Base-by-base conservation (phyloP, 192 early-diverging fungal species). In the Paraglomus occultum region DNA sequence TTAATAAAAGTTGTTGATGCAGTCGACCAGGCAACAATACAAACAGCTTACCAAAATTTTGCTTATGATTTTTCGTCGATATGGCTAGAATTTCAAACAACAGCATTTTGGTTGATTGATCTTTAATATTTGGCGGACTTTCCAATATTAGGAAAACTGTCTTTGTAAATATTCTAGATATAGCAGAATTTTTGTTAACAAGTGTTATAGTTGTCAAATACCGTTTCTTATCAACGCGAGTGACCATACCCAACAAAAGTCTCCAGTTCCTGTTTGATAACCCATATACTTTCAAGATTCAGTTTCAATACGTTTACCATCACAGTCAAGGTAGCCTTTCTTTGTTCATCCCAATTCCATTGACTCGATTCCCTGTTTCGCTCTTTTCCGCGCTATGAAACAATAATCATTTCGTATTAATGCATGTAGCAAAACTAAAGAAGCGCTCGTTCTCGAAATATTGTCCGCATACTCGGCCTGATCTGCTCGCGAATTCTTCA, bases 131-230 rank as follows among this genome's bases (percentile, higher is more conserved):
- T 4, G 83, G 83, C 11, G 80, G 70, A 66, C 92, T 92, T 72
- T 98, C 95, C 73, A 98, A 80, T 22, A 92, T 71, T 63, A 89
- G 86, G 79, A 92, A 90, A 43, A 86, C 84, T 7, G 91, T 78
- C 39, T 90, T 92, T 48, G 87, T 91, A 49, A 92, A 92, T 31
- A 92, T 76, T 62, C 88, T 83, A 43, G 42, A 43, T 54, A 22
- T 31, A 31, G 1, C 31, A 31, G 31, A 3, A 3, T 18, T 4
- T 20, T 18, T 1, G 12, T 22, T n/a, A 60, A 12, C 58, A 60
- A 39, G 39, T n/a, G n/a, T 15, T 14, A 12, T 2, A 15, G 18
- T 60, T 60, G 58, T 3, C 58, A 12, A 39, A 4, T n/a, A 15
- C 14, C 3, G n/a, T 43, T 46, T 11, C 20, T n/a, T 31, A 31